phyloP scores from a whole-genome alignment of 1,284 basidiomycete genomes.

The Xanthoconium separans region DNA sequence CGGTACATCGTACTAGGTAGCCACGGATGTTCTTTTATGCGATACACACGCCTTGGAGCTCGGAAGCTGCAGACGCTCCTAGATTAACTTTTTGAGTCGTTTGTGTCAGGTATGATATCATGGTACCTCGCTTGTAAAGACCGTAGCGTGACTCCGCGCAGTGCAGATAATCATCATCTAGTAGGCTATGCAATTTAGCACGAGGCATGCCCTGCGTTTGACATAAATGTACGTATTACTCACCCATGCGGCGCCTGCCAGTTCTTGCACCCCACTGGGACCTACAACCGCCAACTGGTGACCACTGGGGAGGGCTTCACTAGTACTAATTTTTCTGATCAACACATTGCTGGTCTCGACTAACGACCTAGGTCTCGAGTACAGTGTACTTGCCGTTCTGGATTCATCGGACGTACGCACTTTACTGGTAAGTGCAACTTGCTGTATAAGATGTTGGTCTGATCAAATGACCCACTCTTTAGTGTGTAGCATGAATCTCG shows the following conservation, averaged over 20 bases:
- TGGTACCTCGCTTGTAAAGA: background rate
- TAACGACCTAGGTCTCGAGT: background rate
- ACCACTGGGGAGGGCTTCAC: background rate
- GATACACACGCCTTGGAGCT: background rate
- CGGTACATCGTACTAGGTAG: background rate
- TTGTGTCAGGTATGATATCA: slow-evolving; percentile 15
- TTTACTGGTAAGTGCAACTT: background rate
- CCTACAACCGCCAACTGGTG: slow-evolving; percentile 1
- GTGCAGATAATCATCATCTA: background rate
- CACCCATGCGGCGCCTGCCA: slow-evolving; percentile 1
- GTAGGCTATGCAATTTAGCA: slow-evolving; percentile 20
- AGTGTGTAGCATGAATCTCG: background rate
- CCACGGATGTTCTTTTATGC: slow-evolving; percentile 2
- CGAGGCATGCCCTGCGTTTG: slow-evolving; percentile 5
- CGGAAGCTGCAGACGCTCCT: too few species aligned
- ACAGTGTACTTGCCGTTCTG: background rate
- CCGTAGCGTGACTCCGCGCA: slow-evolving; percentile 3
- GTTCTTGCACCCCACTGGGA: slow-evolving; percentile 4
- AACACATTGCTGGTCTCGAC: background rate
- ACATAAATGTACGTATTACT: slow-evolving; percentile 12
- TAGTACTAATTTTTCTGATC: background rate
- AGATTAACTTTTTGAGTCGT: too few species aligned
- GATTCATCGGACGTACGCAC: background rate
- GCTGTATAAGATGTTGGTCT: slow-evolving; percentile 1
- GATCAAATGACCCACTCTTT: background rate